Evolutionary conservation across 2,329 filamentous ascomycete species (phyloP).

Genomic region (Helotiales sp.): DNA sequence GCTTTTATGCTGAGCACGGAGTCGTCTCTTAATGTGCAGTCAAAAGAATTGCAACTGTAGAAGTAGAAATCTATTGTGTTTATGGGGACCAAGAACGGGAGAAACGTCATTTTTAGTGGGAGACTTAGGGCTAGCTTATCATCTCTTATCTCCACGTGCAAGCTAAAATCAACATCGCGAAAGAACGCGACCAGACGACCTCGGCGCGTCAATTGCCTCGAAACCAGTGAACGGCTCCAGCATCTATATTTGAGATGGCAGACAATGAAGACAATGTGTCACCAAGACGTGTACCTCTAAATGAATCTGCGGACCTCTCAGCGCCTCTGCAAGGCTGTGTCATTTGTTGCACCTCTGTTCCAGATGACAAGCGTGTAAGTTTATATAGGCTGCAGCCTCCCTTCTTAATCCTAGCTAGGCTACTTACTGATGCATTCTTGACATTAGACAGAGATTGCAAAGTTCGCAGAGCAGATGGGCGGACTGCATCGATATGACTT

Average conservation of each 20-base stretch:
- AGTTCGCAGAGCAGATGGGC: constrained; percentile 76
- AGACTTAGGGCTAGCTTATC: background rate
- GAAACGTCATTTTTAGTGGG: background rate
- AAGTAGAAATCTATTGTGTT: no score
- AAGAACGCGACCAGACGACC: background rate
- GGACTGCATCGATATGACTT: constrained; percentile 86
- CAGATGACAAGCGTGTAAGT: constrained; percentile 74
- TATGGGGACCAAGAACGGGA: no score
- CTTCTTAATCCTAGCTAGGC: background rate
- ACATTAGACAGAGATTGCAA: constrained; percentile 53
- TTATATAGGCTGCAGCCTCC: constrained; percentile 5
- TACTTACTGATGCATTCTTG: constrained; percentile 1
- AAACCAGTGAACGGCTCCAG: background rate
- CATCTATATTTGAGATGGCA: constrained; percentile 10
- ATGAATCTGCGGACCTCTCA: constrained; percentile 24
- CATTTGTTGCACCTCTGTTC: constrained; percentile 85
- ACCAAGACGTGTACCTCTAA: constrained; percentile 17
- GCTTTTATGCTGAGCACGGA: no score
- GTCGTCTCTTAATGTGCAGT: no score
- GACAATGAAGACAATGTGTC: constrained; percentile 8
- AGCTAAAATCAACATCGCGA: background rate
- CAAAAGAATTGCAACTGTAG: no score
- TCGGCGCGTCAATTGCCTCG: background rate
- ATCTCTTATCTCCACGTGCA: background rate
- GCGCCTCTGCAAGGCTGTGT: constrained; percentile 66